Conservation (phyloP, 1,284 basidiomycete species). For the Flammula alnicola region DNA sequence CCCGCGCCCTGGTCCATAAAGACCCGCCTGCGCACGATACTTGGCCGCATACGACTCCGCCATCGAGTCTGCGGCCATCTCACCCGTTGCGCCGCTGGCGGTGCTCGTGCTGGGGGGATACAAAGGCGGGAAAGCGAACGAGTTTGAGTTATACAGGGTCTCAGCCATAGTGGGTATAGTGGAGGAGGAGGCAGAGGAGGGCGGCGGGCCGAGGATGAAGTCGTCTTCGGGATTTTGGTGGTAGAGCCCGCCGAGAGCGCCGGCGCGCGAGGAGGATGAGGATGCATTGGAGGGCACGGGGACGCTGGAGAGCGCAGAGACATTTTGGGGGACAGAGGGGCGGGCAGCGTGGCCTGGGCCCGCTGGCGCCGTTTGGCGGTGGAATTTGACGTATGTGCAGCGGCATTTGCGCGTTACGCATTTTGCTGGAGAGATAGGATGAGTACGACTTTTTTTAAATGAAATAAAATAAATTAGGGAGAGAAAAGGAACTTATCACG, state of each 20-base stretch:
- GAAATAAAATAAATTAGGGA: constrained; percentile 4
- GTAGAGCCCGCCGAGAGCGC: constrained; percentile 20
- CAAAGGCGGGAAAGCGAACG: constrained; percentile 40
- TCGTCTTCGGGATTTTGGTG: constrained; percentile 34
- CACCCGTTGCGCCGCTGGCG: neutral
- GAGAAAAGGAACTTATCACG: constrained; percentile 3
- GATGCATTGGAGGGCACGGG: constrained; percentile 4
- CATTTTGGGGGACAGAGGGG: constrained; percentile 4
- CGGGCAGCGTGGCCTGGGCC: constrained; percentile 65
- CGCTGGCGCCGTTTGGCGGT: constrained; percentile 77
- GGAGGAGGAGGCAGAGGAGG: constrained; percentile 17
- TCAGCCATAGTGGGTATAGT: constrained; percentile 32
- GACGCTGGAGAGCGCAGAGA: constrained; percentile 13
- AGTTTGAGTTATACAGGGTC: constrained; percentile 33
- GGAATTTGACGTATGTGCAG: constrained; percentile 87
- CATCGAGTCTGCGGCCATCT: neutral
- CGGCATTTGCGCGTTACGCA: constrained; percentile 75
- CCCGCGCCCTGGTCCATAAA: constrained; percentile 19
- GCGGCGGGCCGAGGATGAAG: constrained; percentile 39
- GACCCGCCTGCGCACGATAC: constrained; percentile 46
- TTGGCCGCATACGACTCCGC: constrained; percentile 41
- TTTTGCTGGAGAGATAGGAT: constrained; percentile 56
- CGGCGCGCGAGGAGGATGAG: too few relatives aligned
- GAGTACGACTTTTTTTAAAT: neutral
- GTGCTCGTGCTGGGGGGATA: constrained; percentile 30